Evolutionary conservation across 2,329 filamentous ascomycete genomes (phyloP), one percentile per base, ranked within the genome.

Genomic region (Macroventuria anomochaeta): DNA sequence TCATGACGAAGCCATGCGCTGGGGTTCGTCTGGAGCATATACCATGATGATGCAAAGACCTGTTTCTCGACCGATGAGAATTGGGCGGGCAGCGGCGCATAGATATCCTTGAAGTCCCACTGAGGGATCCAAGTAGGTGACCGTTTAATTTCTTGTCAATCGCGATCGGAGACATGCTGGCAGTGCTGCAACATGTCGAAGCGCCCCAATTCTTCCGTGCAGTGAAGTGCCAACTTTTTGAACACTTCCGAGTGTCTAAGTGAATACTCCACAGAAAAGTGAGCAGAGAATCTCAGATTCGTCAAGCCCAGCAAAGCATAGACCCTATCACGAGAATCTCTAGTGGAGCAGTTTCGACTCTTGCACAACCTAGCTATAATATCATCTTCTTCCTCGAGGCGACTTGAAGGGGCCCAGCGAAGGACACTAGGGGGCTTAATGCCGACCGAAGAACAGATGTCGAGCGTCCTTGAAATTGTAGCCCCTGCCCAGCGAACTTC

Each of bases 241-340:
- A 13, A 47, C 13, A 47, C 44, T 2, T 47, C 34, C 2, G 5
- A 1, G 17, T 12, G 8, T 3, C 13, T 13, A 5, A 33, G 7
- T 2, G 44, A 47, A 3, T 39, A 39, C 25, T 47, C 34, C 2
- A 47, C 23, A 1, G 26, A 7, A 8, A 39, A 47, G 3, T 26
- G 5, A 4, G 25, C 7, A 2, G 43, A 15, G 18, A 23, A 31
- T 7, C 7, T 12, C 7, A 20, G 8, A 25, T 51, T 6, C 7
- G 12, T 55, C 0, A 63, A 18, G 15, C 58, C 54, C 1, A 61
- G 31, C 3, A 59, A 20, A 1, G 57, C 58, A 42, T 53, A 61
- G 2, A 58, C 32, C 1, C 46, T 51, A 15, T 61, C 62, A 3
- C 44, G 32, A 5, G 49, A 34, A 32, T 62, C 54, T 1, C 44